phyloP scores from a whole-genome alignment of 2,329 filamentous ascomycete genomes.

The Mycosphaerelloides madeirae region DNA sequence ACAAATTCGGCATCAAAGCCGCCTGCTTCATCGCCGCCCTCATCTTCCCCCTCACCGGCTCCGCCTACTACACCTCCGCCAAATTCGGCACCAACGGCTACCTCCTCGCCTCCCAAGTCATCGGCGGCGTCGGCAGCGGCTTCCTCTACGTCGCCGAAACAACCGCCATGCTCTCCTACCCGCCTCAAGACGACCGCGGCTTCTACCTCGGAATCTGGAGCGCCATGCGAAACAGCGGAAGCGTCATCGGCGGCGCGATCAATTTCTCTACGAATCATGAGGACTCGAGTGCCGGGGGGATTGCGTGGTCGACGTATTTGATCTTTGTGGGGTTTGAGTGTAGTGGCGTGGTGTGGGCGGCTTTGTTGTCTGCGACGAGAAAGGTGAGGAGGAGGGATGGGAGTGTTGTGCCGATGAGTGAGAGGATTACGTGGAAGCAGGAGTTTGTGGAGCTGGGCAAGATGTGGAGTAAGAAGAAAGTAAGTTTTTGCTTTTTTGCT shows the following conservation, averaged over 20 bases:
- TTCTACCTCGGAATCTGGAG: conserved; percentile 34
- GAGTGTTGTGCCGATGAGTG: conserved; percentile 19
- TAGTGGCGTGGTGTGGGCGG: conserved; percentile 29
- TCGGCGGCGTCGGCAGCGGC: conserved; percentile 19
- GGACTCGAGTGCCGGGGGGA: conserved; percentile 21
- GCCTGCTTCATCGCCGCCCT: conserved; percentile 36
- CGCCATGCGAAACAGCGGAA: conserved; percentile 33
- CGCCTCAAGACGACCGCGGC: conserved; percentile 32
- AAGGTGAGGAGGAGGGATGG: conserved; percentile 27
- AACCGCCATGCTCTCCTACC: conserved; percentile 37
- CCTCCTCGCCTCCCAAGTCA: conserved; percentile 31
- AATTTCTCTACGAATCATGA: conserved; percentile 31
- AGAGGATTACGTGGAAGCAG: conserved; percentile 13
- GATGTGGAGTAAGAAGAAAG: conserved; percentile 26
- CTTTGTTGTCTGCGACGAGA: conserved; percentile 26
- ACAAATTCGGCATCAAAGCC: conserved; percentile 38
- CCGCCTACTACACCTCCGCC: conserved; percentile 34
- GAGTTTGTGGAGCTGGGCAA: conserved; percentile 24
- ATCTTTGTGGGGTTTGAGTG: conserved; percentile 30
- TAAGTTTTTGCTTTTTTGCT: conserved; percentile 4
- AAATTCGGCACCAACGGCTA: conserved; percentile 31
- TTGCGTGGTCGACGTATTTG: conserved; percentile 31
- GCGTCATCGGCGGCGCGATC: conserved; percentile 34
- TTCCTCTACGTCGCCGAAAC: conserved; percentile 33
- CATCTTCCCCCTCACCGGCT: conserved; percentile 33